Percentiles rank a stretch among this genome's conserved stretches.
Conservation (phyloP, 2,329 filamentous ascomycete species). For the Aspergillus sp. region DNA sequence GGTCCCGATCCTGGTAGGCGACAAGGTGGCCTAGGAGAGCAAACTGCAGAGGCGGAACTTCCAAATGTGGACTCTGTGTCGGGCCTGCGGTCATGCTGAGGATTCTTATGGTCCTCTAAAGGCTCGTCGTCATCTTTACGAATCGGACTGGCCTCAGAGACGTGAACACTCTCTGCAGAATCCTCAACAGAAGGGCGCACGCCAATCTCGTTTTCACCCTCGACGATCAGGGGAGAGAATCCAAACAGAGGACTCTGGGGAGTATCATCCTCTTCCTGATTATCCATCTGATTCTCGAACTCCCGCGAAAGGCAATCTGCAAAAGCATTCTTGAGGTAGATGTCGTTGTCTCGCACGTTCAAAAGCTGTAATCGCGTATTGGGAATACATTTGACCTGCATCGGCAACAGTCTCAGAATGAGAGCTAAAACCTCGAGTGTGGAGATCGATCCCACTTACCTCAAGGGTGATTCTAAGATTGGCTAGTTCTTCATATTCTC, state of each 20-base stretch:
- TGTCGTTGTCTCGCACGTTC: constrained; percentile 18
- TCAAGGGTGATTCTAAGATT: constrained; percentile 35
- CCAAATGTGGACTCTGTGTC: not conserved
- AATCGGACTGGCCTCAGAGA: not conserved
- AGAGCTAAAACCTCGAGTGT: not conserved
- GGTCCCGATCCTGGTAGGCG: constrained; percentile 6
- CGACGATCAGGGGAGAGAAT: constrained; percentile 16
- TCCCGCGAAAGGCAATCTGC: constrained; percentile 14
- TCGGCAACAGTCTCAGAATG: not conserved
- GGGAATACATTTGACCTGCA: constrained; percentile 31
- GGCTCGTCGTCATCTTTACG: not conserved
- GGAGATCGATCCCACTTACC: constrained; percentile 26
- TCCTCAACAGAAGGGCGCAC: not conserved
- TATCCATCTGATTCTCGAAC: constrained; percentile 3
- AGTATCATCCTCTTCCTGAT: constrained; percentile 2
- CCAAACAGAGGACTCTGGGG: constrained; percentile 27
- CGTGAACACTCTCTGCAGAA: not conserved
- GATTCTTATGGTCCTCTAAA: not conserved
- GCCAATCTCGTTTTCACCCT: not conserved
- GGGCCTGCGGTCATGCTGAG: not conserved
- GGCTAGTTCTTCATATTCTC: constrained; percentile 23
- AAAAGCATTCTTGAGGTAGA: constrained; percentile 21
- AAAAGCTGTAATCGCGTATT: constrained; percentile 29
- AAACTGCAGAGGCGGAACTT: not conserved
- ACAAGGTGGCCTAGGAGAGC: not conserved